Evolutionary conservation across 1,284 basidiomycete species (phyloP).

Genomic region (Ganoderma lucidum): DNA sequence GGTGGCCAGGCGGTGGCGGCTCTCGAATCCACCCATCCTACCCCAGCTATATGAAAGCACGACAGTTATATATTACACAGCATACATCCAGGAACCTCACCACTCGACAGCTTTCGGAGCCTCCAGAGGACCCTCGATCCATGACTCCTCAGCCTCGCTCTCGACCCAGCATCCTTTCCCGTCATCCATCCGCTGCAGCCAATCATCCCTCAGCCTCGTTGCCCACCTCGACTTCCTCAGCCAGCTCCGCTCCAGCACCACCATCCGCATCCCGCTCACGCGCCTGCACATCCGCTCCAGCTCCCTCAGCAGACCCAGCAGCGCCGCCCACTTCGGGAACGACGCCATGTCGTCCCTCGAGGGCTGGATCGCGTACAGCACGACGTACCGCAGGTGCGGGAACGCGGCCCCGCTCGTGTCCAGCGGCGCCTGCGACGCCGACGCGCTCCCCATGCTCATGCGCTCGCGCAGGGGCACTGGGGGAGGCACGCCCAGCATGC

Average conservation of each 20-base stretch:
- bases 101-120: constrained; percentile 15
- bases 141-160: constrained; percentile 14
- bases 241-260: constrained; percentile 19
- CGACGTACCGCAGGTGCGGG: constrained; percentile 15
- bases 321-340: constrained; percentile 10
- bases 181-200: constrained; percentile 18
- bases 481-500: constrained; percentile 13
- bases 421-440: constrained; percentile 1
- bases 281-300: constrained; percentile 19
- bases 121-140: constrained; percentile 13
- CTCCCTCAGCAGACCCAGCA: constrained; percentile 14
- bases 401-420: constrained; percentile 13
- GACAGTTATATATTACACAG: not conserved
- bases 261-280: constrained; percentile 14
- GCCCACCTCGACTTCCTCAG: constrained; percentile 19
- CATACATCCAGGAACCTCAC: not conserved
- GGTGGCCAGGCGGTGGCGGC: no score
- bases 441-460: not conserved
- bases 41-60: not conserved
- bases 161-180: constrained; percentile 21
- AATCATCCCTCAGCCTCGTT: constrained; percentile 12
- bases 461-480: constrained; percentile 9
- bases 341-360: constrained; percentile 8
- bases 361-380: constrained; percentile 16
- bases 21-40: not conserved